Base-by-base conservation (phyloP, 164 flowering plant species). In the Kingdonia uniflora region DNA sequence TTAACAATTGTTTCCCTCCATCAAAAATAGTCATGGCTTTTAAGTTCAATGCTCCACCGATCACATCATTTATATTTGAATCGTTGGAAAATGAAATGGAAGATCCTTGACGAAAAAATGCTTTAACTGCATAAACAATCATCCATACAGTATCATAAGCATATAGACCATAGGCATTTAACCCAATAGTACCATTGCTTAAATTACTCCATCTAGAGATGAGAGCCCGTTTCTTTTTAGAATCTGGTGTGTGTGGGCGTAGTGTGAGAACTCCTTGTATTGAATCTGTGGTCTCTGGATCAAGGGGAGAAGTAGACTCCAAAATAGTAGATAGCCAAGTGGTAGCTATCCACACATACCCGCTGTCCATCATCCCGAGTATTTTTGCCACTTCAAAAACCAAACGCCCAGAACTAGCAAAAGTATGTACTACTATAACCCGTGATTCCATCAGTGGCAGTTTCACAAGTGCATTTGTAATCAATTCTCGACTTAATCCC, bases 321-420 rank as follows among this genome's bases (percentile, higher is more conserved):
- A 65, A 46, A 20, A 52, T 55, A 35, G 68, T 42, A 24, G 74
- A 53, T 17, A 71, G 62, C 74, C 77, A 74, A 50, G 62, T 51
- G 6, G 77, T 74, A 19, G 77, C 67, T 16, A 74, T 70, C 77
- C 77, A 74, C 21, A 60, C 74, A 62, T 70, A 74, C 0, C 77
- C 77, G 43, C 21, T 62, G 0, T 56, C 68, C 63, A 70, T 64
- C 74, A 74, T 70, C 11, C 64, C 64, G 51, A 70, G 72, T 38
- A 56, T 44, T 1, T 55, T 51, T 10, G 77, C 74, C 16, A 65
- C 66, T 24, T 59, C 55, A 41, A 74, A 64, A 1, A 74, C 61
- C 59, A 23, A 13, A 2, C 26, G 47, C 43, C 72, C 77, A 11
- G 41, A 35, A 1, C 13, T 37, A 20, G 53, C 23, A 48, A 61